Conservation (phyloP, 2,329 filamentous ascomycete genomes). For the Thielaviopsis populi region DNA sequence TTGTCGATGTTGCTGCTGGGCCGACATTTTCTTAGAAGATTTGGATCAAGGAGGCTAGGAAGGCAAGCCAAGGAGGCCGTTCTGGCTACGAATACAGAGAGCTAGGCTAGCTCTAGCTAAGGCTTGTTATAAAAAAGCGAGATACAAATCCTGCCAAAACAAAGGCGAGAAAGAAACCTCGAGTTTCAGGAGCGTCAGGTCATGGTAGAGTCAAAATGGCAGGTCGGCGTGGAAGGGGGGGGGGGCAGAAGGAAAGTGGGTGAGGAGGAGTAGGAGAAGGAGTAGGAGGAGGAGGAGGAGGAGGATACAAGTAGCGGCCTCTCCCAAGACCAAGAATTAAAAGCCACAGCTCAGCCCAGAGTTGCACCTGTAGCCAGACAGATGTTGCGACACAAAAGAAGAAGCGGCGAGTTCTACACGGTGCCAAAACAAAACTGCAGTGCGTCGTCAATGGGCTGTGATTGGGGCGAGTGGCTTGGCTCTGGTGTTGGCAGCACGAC, state of each 20-base stretch:
- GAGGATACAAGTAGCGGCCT: not conserved
- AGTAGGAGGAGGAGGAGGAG: not conserved
- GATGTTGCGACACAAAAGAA: not conserved
- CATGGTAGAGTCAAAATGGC: not conserved
- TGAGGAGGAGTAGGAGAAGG: too few relatives aligned
- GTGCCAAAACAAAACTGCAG: not conserved
- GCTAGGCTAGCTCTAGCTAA: not conserved
- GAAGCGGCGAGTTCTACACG: not conserved
- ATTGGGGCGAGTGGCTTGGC: too few relatives aligned
- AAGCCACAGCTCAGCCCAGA: not conserved
- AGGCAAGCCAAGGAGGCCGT: not conserved
- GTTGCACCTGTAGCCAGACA: not conserved
- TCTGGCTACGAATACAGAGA: not conserved
- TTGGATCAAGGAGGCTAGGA: not conserved
- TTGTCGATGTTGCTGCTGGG: conserved; percentile 4
- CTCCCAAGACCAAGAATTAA: not conserved
- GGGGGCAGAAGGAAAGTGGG: too few relatives aligned
- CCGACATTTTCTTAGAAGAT: conserved; percentile 3
- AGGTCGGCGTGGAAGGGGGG: not conserved
- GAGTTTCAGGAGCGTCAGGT: not conserved
- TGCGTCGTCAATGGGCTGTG: too few relatives aligned
- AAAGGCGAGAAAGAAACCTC: not conserved
- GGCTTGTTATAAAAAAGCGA: not conserved
- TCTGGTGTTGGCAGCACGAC: too few relatives aligned
- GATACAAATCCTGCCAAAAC: not conserved